phyloP scores from a whole-genome alignment of 2,329 filamentous ascomycete species.

The Lasiodiplodia citricola region DNA sequence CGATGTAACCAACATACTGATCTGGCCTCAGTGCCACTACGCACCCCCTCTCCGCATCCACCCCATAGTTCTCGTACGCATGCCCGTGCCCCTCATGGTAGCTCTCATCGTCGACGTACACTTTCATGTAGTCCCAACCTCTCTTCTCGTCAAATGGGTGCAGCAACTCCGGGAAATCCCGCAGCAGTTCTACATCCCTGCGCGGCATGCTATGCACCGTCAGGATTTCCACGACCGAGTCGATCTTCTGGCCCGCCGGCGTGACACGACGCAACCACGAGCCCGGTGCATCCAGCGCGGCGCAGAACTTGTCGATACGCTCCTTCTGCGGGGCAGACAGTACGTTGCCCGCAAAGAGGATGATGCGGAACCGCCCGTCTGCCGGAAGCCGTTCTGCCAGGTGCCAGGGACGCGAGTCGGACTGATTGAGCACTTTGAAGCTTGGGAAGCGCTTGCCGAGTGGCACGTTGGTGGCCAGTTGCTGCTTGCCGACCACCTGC shows the following conservation, averaged over 20 bases:
- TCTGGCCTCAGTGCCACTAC: constrained; percentile 69
- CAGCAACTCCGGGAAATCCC: constrained; percentile 51
- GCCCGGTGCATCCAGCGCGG: constrained; percentile 42
- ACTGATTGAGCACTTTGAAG: constrained; percentile 65
- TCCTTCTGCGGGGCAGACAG: constrained; percentile 48
- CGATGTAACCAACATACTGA: constrained; percentile 64
- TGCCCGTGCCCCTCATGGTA: constrained; percentile 51
- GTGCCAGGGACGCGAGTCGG: constrained; percentile 61
- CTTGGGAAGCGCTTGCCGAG: constrained; percentile 65
- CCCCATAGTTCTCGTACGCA: constrained; percentile 63
- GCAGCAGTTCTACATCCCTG: constrained; percentile 48
- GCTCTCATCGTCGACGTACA: constrained; percentile 53
- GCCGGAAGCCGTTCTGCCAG: constrained; percentile 62
- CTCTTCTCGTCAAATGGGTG: constrained; percentile 48
- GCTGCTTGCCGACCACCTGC: constrained; percentile 40
- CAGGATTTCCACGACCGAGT: constrained; percentile 63
- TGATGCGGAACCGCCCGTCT: constrained; percentile 64
- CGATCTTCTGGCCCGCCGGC: constrained; percentile 44
- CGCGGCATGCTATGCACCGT: constrained; percentile 64
- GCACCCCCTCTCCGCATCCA: constrained; percentile 61
- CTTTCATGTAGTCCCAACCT: constrained; percentile 50
- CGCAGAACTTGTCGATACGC: constrained; percentile 56
- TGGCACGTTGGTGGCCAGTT: constrained; percentile 52
- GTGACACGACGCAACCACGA: constrained; percentile 55
- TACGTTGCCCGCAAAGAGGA: constrained; percentile 68